A percentile compares a stretch with the other conserved stretches of the same genome.
Conservation (phyloP, 2,329 filamentous ascomycete genomes). For the Cladosporium oxysporum region DNA sequence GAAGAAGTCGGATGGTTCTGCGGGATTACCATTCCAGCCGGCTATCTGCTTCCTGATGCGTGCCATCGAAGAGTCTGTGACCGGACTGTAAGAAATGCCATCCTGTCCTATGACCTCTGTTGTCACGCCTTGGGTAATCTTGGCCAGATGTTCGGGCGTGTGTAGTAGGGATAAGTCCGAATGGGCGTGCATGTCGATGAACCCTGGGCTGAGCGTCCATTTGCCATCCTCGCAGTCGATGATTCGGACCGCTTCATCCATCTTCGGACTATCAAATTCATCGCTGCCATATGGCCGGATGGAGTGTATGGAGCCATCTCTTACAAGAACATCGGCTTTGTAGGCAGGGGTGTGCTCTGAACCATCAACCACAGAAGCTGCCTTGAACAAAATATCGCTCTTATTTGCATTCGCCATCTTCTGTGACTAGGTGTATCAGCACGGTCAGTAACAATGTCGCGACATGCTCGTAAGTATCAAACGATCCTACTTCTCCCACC, state of each 20-base stretch:
- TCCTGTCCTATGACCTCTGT: slow-evolving; percentile 36
- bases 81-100: slow-evolving; percentile 33
- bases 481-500: not conserved
- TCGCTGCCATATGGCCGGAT: slow-evolving; percentile 17
- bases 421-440: not conserved
- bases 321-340: slow-evolving; percentile 26
- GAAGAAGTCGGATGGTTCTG: slow-evolving; percentile 29
- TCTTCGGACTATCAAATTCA: not conserved
- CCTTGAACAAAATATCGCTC: slow-evolving; percentile 24
- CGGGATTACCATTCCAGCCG: slow-evolving; percentile 34
- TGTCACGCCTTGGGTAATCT: slow-evolving; percentile 34
- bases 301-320: slow-evolving; percentile 26
- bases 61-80: slow-evolving; percentile 28
- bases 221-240: slow-evolving; percentile 32
- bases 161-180: slow-evolving; percentile 34
- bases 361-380: slow-evolving; percentile 31
- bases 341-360: slow-evolving; percentile 27
- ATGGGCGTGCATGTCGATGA: slow-evolving; percentile 38
- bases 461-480: not conserved
- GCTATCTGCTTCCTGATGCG: slow-evolving; percentile 34
- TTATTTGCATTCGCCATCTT: not conserved
- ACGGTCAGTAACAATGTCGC: not conserved
- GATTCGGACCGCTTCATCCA: slow-evolving; percentile 17
- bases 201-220: slow-evolving; percentile 33
- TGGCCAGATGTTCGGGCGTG: slow-evolving; percentile 31